phyloP scores from a whole-genome alignment of 2,329 filamentous ascomycete genomes.

The Diaporthe sp. region DNA sequence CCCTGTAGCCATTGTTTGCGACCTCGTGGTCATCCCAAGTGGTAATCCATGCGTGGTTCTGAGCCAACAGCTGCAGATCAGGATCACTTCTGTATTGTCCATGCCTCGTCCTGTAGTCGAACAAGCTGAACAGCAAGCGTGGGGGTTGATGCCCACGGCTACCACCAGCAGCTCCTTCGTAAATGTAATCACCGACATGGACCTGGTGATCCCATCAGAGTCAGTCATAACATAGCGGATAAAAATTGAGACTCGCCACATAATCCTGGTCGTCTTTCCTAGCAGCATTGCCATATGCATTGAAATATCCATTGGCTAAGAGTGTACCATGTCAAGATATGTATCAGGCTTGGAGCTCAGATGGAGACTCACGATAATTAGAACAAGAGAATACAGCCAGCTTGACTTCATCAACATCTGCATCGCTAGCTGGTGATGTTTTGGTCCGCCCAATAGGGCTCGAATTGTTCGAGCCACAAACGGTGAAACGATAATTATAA shows the following conservation, averaged over 20 bases:
- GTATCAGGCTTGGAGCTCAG: neutral
- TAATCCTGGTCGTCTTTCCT: conserved; percentile 72
- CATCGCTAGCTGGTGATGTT: conserved; percentile 71
- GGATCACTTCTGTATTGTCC: conserved; percentile 73
- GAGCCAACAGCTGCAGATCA: conserved; percentile 68
- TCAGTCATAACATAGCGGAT: neutral
- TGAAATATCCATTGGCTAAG: conserved; percentile 69
- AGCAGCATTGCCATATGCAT: conserved; percentile 70
- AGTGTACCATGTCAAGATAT: neutral
- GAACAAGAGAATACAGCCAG: conserved; percentile 80
- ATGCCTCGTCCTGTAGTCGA: conserved; percentile 71
- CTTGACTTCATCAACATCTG: conserved; percentile 68
- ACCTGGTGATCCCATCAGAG: conserved; percentile 46
- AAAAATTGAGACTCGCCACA: conserved; percentile 50
- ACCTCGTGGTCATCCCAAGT: conserved; percentile 76
- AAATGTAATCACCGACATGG: conserved; percentile 74
- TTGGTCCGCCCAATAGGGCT: conserved; percentile 78
- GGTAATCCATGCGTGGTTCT: conserved; percentile 72
- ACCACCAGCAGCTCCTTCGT: conserved; percentile 66
- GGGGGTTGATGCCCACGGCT: conserved; percentile 66
- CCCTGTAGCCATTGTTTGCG: conserved; percentile 75
- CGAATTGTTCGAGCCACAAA: conserved; percentile 73
- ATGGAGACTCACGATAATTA: conserved; percentile 69
- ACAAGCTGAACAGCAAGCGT: conserved; percentile 64
- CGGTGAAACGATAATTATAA: conserved; percentile 76